Conservation (phyloP, 2,329 filamentous ascomycete species). For the Elsinoe perseae region DNA sequence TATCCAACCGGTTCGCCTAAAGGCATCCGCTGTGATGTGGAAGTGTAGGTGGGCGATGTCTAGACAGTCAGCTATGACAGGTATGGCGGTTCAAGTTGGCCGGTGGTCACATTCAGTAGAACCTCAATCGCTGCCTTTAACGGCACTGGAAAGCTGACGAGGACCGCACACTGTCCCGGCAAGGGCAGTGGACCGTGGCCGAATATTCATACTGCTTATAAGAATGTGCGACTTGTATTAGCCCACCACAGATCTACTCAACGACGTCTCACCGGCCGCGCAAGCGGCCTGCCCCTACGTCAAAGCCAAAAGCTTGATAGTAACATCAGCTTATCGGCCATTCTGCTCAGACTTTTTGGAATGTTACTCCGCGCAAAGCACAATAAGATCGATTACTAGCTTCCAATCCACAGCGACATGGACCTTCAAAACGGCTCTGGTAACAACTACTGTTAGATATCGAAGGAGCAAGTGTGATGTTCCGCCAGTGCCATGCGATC, state of each 20-base stretch:
- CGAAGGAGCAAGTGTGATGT: constrained; percentile 14
- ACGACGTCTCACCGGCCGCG: neutral
- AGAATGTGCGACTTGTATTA: constrained; percentile 11
- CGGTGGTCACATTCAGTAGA: constrained; percentile 6
- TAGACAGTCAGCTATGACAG: constrained; percentile 14
- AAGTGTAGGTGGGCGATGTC: constrained; percentile 10
- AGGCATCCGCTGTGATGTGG: constrained; percentile 12
- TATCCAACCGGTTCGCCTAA: constrained; percentile 7
- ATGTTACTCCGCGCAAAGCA: constrained; percentile 7
- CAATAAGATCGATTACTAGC: neutral
- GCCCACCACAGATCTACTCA: constrained; percentile 4
- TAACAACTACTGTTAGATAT: constrained; percentile 8
- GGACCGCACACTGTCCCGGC: constrained; percentile 12
- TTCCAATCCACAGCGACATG: constrained; percentile 3
- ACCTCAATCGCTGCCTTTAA: constrained; percentile 9
- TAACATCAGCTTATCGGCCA: constrained; percentile 15
- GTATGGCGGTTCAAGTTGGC: constrained; percentile 10
- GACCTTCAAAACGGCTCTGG: neutral
- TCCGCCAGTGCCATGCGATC: constrained; percentile 13
- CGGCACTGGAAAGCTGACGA: constrained; percentile 12
- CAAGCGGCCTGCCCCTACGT: constrained; percentile 7
- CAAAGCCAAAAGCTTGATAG: constrained; percentile 11
- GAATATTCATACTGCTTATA: constrained; percentile 6
- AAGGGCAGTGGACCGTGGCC: constrained; percentile 11
- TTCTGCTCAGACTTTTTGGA: constrained; percentile 12